Evolutionary conservation across 2,329 filamentous ascomycete genomes (phyloP), one percentile per base, ranked within the genome.

Genomic region (Camptophora hylomeconis): DNA sequence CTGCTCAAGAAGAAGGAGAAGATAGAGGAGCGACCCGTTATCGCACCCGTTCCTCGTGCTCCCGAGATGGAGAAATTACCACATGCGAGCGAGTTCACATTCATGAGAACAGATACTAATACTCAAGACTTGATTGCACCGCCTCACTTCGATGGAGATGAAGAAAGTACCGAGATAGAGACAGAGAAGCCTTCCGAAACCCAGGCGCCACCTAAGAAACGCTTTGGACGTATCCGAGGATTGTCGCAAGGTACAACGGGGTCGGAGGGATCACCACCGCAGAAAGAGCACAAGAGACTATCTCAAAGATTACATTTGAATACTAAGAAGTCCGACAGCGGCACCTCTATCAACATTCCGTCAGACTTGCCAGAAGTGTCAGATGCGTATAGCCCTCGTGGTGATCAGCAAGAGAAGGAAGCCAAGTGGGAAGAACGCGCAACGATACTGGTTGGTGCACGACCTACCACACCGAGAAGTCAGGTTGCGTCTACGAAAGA

Each of bases 351-450:
- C 14, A 77, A 81, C 52, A 69, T 95, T 20, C 87, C 89, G 2
- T 56, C 67, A 30, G 69, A 92, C 56, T 66, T 95, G 29, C 86
- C 86, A 13, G 75, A 76, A 37, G 82, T 93, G 33, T 51, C 57
- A 41, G 51, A 51, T 39, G 52, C 58, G 40, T 50, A 57, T 39
- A 56, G 61, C 45, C 52, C 58, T 40, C 49, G 58, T 32, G 61
- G 60, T 18, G 59, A 63, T 42, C 56, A 52, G 34, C 57, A 65
- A 39, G 65, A 67, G 15, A 58, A 62, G 28, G 80, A 92, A 61
- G 72, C 72, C 35, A 69, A 79, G 56, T 98, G 89, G 89, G 89
- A 95, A 65, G 77, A 80, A 60, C 69, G 87, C 36, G 89, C 89
- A 16, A 94, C 86, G n/a, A 71, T 92, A 35, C 62, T 95, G 40